Evolutionary conservation across 352 stramenopile species (phyloP), one percentile per base, ranked within the genome.

Genomic region (Globisporangium alternatum): DNA sequence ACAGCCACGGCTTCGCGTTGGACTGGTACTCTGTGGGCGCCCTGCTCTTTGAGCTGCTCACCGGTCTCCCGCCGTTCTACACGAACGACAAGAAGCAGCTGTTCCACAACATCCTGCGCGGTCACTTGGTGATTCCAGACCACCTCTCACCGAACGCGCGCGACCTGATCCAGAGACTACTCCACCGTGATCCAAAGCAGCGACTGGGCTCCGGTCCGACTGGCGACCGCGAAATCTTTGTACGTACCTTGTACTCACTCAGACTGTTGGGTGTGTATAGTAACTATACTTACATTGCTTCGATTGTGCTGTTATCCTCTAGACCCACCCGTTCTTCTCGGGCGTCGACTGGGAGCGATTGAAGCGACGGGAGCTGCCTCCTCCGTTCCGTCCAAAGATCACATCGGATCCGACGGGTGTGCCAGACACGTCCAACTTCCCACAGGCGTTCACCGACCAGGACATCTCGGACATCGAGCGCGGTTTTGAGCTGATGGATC

Each of bases 61-160:
- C 86, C n/a, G 83, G 86, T 30, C 72, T 93, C 6, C 83, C 86
- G n/a, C 86, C 86, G 41, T 95, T 92, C 66, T 95, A 93, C 75
- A 92, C 83, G 62, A 93, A 93, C 68, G 84, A 93, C 69, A 92
- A 93, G 76, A 93, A 95, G 64, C 84, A 93, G 63, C 67, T 95
- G n/a, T 95, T 95, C 70, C 86, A 95, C 78, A 95, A 95, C 72
- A 95, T 95, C 66, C 67, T 95, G 2, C 86, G 83, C 57, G 84
- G 86, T 9, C 81, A 95, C 64, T 47, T 95, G 33, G 83, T 88
- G 25, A 91, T 95, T 47, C 84, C 86, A 0, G 81, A 92, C 57
- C 90, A 92, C 62, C 63, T 95, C 56, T 91, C 81, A 12, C 70
- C 76, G 15, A 86, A 93, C 35, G 86, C 86, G 8, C 77, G 83